Conservation (phyloP, 2,329 filamentous ascomycete genomes). For the Phoma sp. region DNA sequence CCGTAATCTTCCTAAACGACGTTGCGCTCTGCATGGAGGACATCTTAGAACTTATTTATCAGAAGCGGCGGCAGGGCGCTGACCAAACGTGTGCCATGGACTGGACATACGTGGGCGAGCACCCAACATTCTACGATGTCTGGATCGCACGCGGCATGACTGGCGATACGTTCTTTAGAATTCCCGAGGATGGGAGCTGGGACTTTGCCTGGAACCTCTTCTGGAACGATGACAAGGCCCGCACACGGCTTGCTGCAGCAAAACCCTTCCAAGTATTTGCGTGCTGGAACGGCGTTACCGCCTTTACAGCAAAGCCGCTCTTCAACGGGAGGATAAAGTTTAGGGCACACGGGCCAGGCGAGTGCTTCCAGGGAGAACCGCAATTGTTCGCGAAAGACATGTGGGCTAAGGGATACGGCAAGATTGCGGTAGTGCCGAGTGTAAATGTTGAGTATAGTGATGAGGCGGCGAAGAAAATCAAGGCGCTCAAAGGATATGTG, state of each 20-base stretch:
- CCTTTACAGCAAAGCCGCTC: slow-evolving; percentile 57
- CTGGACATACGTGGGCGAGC: slow-evolving; percentile 55
- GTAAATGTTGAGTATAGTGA: slow-evolving; percentile 63
- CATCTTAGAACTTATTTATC: slow-evolving; percentile 62
- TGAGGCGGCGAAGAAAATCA: slow-evolving; percentile 54
- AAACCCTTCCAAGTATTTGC: slow-evolving; percentile 65
- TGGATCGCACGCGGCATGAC: slow-evolving; percentile 61
- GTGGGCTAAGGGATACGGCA: slow-evolving; percentile 50
- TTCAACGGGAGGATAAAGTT: slow-evolving; percentile 55
- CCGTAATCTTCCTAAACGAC: slow-evolving; percentile 87
- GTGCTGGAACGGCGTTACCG: slow-evolving; percentile 65
- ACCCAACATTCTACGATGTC: slow-evolving; percentile 63
- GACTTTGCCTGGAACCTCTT: slow-evolving; percentile 48
- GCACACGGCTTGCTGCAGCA: slow-evolving; percentile 39
- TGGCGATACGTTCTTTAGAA: slow-evolving; percentile 63
- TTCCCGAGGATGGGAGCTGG: slow-evolving; percentile 59
- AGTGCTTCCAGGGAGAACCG: slow-evolving; percentile 63
- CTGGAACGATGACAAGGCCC: slow-evolving; percentile 54
- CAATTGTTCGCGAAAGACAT: slow-evolving; percentile 64
- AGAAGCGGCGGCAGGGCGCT: slow-evolving; percentile 54
- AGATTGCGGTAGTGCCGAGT: slow-evolving; percentile 62
- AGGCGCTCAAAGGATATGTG: slow-evolving; percentile 58
- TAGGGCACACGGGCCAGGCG: slow-evolving; percentile 47
- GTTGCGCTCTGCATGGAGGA: slow-evolving; percentile 61
- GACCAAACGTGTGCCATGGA: slow-evolving; percentile 67